Evolutionary conservation across 345 rosid species (phyloP).

Genomic region (Odontarrhena argentea): DNA sequence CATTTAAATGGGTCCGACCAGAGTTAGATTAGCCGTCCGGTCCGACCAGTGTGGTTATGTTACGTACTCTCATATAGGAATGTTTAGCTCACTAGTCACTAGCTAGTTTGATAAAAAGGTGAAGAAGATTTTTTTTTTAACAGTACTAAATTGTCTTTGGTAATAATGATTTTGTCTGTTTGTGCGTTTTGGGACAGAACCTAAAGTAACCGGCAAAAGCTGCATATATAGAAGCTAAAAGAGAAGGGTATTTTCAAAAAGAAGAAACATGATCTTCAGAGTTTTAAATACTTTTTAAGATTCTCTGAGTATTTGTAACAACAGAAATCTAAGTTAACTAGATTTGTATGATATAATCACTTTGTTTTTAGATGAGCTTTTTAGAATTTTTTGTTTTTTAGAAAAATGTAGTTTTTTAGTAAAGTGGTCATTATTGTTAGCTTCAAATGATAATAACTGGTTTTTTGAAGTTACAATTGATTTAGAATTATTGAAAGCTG

Average conservation of each 20-base stretch:
- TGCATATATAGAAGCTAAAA: conserved; percentile 33
- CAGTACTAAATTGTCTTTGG: conserved; percentile 18
- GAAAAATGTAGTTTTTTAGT: no score
- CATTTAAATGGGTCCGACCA: conserved; percentile 24
- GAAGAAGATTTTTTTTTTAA: background rate
- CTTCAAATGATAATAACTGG: no score
- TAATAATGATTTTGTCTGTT: conserved; percentile 38
- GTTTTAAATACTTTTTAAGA: background rate
- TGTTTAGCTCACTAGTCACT: background rate
- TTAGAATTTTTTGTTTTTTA: no score
- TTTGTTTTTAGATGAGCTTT: no score
- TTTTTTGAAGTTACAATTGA: no score
- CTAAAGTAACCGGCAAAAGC: conserved; percentile 41
- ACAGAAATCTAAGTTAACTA: background rate
- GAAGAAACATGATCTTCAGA: conserved; percentile 22
- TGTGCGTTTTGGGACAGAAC: conserved; percentile 27
- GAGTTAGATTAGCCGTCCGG: conserved; percentile 15
- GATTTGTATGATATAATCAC: background rate
- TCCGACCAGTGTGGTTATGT: conserved; percentile 28
- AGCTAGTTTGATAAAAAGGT: conserved; percentile 16
- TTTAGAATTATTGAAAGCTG: no score
- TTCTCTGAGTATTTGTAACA: background rate
- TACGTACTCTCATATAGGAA: conserved; percentile 5
- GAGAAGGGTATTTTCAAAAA: conserved; percentile 9
- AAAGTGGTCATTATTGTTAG: no score